phyloP scores from a whole-genome alignment of 1,139 yeast genomes.

The Suhomyces kunorum region DNA sequence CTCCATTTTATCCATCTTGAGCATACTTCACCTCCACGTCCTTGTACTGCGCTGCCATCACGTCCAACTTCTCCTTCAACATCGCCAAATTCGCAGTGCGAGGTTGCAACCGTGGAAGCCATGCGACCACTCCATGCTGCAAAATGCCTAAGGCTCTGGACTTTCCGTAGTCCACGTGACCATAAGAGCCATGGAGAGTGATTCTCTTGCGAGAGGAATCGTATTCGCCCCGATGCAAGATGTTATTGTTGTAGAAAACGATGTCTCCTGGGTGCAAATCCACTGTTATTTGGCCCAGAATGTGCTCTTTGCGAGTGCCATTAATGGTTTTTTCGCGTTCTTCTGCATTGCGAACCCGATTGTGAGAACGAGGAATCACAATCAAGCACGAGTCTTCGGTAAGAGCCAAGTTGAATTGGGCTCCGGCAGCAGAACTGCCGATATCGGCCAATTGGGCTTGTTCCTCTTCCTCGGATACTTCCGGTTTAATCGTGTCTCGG shows the following conservation, averaged over 20 bases:
- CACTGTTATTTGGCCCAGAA: conserved; percentile 45
- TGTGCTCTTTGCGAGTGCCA: conserved; percentile 37
- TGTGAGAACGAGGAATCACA: conserved; percentile 55
- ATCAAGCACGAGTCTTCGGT: conserved; percentile 52
- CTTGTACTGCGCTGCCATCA: conserved; percentile 41
- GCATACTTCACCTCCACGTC: conserved; percentile 46
- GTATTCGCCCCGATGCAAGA: conserved; percentile 54
- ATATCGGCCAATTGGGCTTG: conserved; percentile 35
- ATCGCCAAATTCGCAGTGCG: conserved; percentile 34
- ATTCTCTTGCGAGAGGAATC: conserved; percentile 42
- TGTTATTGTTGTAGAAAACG: conserved; percentile 55
- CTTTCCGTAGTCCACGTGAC: conserved; percentile 46
- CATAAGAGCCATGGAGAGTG: conserved; percentile 57
- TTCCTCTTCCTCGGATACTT: conserved; percentile 50
- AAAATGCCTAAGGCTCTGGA: conserved; percentile 53
- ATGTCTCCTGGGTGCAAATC: conserved; percentile 54
- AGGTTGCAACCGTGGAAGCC: conserved; percentile 49
- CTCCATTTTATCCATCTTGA: conserved; percentile 38
- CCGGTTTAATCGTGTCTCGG: conserved; percentile 55
- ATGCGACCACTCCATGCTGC: conserved; percentile 56
- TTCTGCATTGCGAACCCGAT: conserved; percentile 46
- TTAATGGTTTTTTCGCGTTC: conserved; percentile 47
- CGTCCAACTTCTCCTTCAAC: conserved; percentile 38
- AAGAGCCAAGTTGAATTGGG: conserved; percentile 57
- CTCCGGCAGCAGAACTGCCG: conserved; percentile 46